Evolutionary conservation across 2,329 filamentous ascomycete species (phyloP).

Genomic region (Trichoderma simmonsii): DNA sequence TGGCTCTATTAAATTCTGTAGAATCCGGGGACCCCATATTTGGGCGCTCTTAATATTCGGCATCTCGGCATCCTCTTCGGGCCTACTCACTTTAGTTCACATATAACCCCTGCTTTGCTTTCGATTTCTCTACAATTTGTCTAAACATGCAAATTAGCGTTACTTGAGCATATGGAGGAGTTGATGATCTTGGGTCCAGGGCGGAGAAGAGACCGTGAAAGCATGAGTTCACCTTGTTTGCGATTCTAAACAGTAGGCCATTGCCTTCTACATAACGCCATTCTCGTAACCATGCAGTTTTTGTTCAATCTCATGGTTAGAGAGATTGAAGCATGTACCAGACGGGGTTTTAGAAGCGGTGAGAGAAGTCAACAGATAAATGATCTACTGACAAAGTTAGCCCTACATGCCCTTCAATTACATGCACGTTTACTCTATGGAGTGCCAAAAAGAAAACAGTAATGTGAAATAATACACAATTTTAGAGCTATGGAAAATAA

Average conservation of each 20-base stretch:
- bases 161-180: background rate
- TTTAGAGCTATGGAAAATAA: background rate
- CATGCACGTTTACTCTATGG: too few species aligned
- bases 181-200: background rate
- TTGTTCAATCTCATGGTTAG: background rate
- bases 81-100: background rate
- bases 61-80: constrained; percentile 2
- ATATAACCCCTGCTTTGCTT: background rate
- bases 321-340: background rate
- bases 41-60: background rate
- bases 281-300: background rate
- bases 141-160: background rate
- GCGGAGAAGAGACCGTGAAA: background rate
- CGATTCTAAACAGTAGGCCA: background rate
- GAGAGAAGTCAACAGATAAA: background rate
- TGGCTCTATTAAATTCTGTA: background rate
- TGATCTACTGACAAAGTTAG: too few species aligned
- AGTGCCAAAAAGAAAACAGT: accelerated
- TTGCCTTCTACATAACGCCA: background rate
- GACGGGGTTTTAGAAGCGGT: background rate
- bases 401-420: too few species aligned
- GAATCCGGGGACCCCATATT: constrained; percentile 6
- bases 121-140: background rate
- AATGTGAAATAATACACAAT: background rate
- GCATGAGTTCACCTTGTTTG: background rate